Conservation (phyloP, 345 rosid genomes). For the Anastatica hierochuntica region DNA sequence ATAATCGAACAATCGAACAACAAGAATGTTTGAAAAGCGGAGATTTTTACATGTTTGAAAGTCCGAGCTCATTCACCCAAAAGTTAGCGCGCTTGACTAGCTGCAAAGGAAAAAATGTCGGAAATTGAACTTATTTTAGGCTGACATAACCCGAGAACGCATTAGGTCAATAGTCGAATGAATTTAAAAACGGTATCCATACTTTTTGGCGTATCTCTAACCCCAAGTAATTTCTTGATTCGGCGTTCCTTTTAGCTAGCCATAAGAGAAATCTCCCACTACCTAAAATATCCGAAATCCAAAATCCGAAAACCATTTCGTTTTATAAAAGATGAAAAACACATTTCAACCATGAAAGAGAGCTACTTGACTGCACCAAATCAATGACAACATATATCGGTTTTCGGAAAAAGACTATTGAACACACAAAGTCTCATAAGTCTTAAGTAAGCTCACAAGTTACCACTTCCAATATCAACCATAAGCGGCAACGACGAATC, state of each 20-base stretch:
- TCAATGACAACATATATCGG: not conserved
- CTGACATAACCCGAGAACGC: constrained; percentile 3
- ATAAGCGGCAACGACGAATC: constrained; percentile 76
- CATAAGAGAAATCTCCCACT: constrained; percentile 91
- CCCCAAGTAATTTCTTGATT: constrained; percentile 67
- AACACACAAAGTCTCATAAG: not conserved
- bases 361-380: not conserved
- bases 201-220: constrained; percentile 81
- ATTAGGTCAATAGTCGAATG: constrained; percentile 23
- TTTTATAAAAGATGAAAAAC: not conserved
- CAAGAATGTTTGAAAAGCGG: constrained; percentile 11
- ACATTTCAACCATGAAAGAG: not conserved
- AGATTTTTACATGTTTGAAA: constrained; percentile 53
- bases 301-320: not conserved
- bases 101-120: constrained; percentile 39
- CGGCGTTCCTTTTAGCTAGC: constrained; percentile 59
- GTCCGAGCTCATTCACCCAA: constrained; percentile 72
- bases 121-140: not conserved
- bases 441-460: constrained; percentile 25
- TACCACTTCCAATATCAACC: constrained; percentile 98
- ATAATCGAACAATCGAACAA: no score
- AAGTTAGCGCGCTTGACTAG: constrained; percentile 67
- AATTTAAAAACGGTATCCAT: constrained; percentile 32
- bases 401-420: not conserved
- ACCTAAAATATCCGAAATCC: constrained; percentile 34